Percentiles rank a stretch among this genome's conserved stretches.
Evolutionary conservation across 306 rosid genomes (phyloP).

Genomic region (apple (Malus domestica)): ASM211411v1 NC_041798.1:41389001-41389500

Average conservation of each 20-base stretch:
- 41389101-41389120: slow-evolving; percentile 36
- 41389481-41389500: slow-evolving; percentile 32
- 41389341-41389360: background rate
- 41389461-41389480: slow-evolving; percentile 1
- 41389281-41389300: background rate
- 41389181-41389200: slow-evolving; percentile 28
- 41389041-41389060: slow-evolving; percentile 19
- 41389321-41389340: background rate
- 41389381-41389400: background rate
- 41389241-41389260: background rate
- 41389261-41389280: background rate
- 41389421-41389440: background rate
- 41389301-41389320: background rate
- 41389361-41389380: background rate
- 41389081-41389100: slow-evolving; percentile 27
- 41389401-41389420: background rate
- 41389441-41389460: background rate
- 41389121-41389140: slow-evolving; percentile 59
- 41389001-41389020: background rate
- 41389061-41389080: slow-evolving; percentile 56
- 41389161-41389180: slow-evolving; percentile 66
- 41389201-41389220: background rate
- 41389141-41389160: slow-evolving; percentile 57
- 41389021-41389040: slow-evolving; percentile 15
- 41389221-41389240: background rate